phyloP scores from a whole-genome alignment of 1,139 yeast species.

The Diutina catenulata region DNA sequence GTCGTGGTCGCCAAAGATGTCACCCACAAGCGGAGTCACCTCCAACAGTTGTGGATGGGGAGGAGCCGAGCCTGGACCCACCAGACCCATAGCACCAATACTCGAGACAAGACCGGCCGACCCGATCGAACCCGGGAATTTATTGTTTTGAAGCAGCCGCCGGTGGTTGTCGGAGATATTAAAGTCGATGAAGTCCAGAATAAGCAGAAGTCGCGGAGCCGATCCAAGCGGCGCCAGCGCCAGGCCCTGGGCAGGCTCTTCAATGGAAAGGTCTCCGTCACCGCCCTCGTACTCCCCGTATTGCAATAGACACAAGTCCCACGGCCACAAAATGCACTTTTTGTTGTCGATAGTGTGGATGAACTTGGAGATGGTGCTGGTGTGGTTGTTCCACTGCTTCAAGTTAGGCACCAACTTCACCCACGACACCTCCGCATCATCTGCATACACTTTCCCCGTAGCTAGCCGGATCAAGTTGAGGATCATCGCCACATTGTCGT shows the following conservation, averaged over 20 bases:
- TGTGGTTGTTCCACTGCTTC: constrained; percentile 55
- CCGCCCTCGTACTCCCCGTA: constrained; percentile 18
- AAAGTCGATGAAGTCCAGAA: constrained; percentile 2
- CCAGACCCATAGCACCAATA: too few relatives aligned
- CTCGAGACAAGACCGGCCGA: too few relatives aligned
- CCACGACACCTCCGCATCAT: constrained; percentile 31
- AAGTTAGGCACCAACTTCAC: constrained; percentile 56
- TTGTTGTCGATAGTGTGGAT: constrained; percentile 40
- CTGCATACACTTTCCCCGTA: constrained; percentile 34
- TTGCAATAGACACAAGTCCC: constrained; percentile 52
- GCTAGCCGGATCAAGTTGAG: constrained; percentile 37
- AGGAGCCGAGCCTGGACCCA: too few relatives aligned
- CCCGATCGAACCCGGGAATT: too few relatives aligned
- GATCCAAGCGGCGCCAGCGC: neutral
- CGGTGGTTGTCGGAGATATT: neutral
- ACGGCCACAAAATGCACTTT: constrained; percentile 61
- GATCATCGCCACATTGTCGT: constrained; percentile 15
- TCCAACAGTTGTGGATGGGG: neutral
- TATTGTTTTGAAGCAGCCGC: neutral
- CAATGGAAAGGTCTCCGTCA: neutral
- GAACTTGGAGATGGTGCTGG: constrained; percentile 49
- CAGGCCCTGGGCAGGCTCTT: too few relatives aligned
- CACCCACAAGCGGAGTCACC: constrained; percentile 1
- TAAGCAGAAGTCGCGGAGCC: neutral
- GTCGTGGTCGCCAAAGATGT: neutral